Percentiles rank a stretch among this genome's conserved stretches.
phyloP scores from a whole-genome alignment of 2,329 filamentous ascomycete genomes.

The Aspergillus spinulosporus region DNA sequence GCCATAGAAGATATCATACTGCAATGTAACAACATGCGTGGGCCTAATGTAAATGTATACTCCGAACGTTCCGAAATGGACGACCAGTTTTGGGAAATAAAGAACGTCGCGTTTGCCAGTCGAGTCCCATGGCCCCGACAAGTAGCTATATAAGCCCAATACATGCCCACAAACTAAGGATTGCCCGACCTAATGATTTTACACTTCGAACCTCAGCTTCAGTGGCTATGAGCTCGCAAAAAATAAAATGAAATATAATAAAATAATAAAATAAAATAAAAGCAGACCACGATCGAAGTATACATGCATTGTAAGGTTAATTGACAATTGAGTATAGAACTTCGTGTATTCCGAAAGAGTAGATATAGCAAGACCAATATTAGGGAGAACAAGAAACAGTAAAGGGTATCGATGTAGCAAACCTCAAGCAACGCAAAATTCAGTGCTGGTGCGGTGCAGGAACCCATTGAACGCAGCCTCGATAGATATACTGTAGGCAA shows the following conservation, averaged over 20 bases:
- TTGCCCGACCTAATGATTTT: background rate
- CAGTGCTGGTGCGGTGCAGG: background rate
- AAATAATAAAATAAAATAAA: background rate
- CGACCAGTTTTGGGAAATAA: background rate
- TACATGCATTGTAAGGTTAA: background rate
- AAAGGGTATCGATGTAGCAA: constrained; percentile 38
- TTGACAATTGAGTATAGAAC: background rate
- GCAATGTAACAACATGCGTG: background rate
- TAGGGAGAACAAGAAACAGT: constrained; percentile 23
- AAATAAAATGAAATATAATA: constrained; percentile 8
- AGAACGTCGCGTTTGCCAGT: too few relatives aligned
- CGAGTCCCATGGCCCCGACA: too few relatives aligned
- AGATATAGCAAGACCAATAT: constrained; percentile 13
- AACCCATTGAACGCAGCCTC: background rate
- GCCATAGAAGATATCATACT: constrained; percentile 11
- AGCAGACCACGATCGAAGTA: background rate
- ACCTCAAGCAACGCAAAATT: constrained; percentile 16
- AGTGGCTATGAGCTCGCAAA: too few relatives aligned
- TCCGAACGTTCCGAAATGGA: too few relatives aligned
- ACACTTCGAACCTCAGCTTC: too few relatives aligned
- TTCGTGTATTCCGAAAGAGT: background rate
- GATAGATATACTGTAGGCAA: background rate
- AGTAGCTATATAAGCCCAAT: too few relatives aligned
- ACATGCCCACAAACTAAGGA: too few relatives aligned
- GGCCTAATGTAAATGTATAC: too few relatives aligned